These are phyloP conservation scores for Ascosphaera pollenicola DNA, from an alignment of 2,329 filamentous ascomycete species.

Conservation along the genomic window DNA sequence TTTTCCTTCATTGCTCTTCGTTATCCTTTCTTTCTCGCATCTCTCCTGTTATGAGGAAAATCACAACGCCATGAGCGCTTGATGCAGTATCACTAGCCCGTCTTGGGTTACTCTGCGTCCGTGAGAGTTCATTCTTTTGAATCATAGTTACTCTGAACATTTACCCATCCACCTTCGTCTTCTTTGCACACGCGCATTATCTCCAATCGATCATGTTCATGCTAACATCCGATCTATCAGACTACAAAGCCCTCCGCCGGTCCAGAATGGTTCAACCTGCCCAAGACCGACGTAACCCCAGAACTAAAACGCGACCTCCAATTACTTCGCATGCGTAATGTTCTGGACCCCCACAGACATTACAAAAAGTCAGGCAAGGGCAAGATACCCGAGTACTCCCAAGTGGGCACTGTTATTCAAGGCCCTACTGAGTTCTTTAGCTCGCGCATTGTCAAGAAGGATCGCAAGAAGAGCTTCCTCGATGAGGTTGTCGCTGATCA, in stretches of 20 bases:
- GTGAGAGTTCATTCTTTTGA: conserved; percentile 35
- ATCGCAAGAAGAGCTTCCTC: conserved; percentile 67
- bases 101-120: conserved; percentile 58
- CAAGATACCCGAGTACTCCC: conserved; percentile 58
- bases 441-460: conserved; percentile 60
- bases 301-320: conserved; percentile 79
- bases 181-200: background rate
- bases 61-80: conserved; percentile 40
- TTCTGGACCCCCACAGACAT: conserved; percentile 71
- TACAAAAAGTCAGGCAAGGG: conserved; percentile 67
- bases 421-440: conserved; percentile 76
- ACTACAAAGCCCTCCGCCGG: conserved; percentile 43
- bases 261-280: conserved; percentile 67
- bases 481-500: conserved; percentile 60
- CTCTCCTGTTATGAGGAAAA: conserved; percentile 47
- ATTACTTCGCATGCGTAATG: conserved; percentile 67
- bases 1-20: conserved; percentile 1
- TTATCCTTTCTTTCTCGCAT: conserved; percentile 5
- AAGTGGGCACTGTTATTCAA: conserved; percentile 72
- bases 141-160: conserved; percentile 55
- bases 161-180: conserved; percentile 15
- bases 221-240: too few species aligned
- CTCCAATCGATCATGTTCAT: conserved; percentile 2
- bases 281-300: conserved; percentile 61
- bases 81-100: conserved; percentile 52